Conservation (phyloP, 2,329 filamentous ascomycete species). For the Diaporthe sp. region DNA sequence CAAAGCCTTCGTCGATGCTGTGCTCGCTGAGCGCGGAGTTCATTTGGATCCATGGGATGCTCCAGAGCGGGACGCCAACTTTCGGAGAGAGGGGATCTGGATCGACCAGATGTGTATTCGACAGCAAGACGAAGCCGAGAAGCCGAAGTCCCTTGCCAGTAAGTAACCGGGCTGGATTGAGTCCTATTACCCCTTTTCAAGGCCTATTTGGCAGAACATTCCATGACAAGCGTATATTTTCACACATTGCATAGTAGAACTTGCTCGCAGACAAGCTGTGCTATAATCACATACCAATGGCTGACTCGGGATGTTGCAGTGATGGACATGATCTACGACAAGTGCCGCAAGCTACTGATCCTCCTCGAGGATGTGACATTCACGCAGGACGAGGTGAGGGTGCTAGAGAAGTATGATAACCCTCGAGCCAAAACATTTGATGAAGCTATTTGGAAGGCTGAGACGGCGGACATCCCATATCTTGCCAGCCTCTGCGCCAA, state of each 20-base stretch:
- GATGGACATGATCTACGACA: conserved; percentile 5
- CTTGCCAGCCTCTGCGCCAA: conserved; percentile 2
- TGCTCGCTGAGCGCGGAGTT: conserved; percentile 4
- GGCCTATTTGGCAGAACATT: background rate
- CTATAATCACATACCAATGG: background rate
- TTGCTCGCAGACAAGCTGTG: background rate
- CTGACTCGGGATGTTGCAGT: background rate
- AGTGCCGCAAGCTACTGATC: conserved; percentile 1
- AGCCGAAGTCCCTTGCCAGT: background rate
- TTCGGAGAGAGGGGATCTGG: conserved; percentile 10
- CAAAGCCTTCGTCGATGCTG: conserved; percentile 8
- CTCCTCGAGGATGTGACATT: background rate
- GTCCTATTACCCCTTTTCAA: background rate
- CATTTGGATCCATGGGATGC: background rate
- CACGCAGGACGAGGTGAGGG: background rate
- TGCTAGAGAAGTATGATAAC: conserved; percentile 2
- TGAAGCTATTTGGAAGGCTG: background rate
- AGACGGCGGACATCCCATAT: background rate
- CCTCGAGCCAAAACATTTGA: background rate
- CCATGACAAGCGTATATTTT: background rate
- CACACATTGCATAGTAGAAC: background rate
- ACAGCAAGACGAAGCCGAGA: background rate
- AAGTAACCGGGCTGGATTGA: background rate
- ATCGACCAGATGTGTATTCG: background rate
- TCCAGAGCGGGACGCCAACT: background rate